Percentiles rank a stretch among this genome's conserved stretches.
phyloP scores from a whole-genome alignment of 768 basidiomycete species.

The Pseudohyphozyma bogoriensis region DNA sequence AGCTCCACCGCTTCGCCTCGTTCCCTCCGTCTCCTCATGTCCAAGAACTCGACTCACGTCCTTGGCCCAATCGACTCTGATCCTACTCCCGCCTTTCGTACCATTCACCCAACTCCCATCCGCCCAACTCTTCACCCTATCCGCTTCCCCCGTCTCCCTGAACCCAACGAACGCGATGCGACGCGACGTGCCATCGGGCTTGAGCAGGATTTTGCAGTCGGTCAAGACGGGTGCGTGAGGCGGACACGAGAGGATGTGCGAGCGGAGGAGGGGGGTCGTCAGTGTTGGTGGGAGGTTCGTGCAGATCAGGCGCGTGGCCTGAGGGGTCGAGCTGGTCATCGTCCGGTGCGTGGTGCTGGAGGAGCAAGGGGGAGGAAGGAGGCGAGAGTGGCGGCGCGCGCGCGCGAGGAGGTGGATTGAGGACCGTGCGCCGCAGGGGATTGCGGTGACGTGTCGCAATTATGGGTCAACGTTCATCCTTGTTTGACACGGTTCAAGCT shows the following conservation, averaged over 20 bases:
- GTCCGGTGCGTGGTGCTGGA: neutral
- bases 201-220: constrained; percentile 70
- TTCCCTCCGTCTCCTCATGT: neutral
- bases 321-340: neutral
- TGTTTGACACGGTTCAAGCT: no score
- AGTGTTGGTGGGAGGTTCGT: constrained; percentile 19
- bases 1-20: no score
- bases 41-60: constrained; percentile 49
- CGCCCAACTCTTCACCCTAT: constrained; percentile 67
- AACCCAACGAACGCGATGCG: constrained; percentile 90
- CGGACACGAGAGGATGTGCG: constrained; percentile 10
- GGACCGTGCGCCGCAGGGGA: no score
- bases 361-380: neutral
- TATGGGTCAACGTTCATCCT: no score
- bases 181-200: constrained; percentile 63
- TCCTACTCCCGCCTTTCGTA: constrained; percentile 52
- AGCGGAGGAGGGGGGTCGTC: constrained; percentile 1
- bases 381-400: neutral
- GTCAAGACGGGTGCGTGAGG: constrained; percentile 45
- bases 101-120: constrained; percentile 60
- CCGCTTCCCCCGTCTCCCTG: constrained; percentile 66
- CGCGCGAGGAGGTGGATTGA: neutral
- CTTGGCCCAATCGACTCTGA: constrained; percentile 59
- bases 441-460: no score
- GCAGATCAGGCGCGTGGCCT: constrained; percentile 14